Conservation (phyloP, 345 rosid species). For the Gossypium turneri region DNA sequence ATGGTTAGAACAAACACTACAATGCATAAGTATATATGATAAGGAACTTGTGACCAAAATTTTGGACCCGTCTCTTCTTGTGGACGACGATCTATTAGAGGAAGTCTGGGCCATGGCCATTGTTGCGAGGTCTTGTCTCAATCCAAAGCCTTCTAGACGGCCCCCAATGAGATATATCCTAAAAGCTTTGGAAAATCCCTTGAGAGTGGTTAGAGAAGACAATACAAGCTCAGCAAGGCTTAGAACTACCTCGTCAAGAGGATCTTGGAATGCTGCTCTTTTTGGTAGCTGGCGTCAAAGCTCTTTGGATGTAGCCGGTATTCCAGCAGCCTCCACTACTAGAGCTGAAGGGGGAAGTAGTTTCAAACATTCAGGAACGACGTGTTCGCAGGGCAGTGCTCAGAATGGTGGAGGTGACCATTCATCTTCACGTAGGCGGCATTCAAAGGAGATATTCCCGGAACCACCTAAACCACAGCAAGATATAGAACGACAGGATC, state of each 20-base stretch:
- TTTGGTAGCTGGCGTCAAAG: constrained; percentile 98
- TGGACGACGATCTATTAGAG: constrained; percentile 90
- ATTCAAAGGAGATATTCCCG: constrained; percentile 83
- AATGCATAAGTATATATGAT: constrained; percentile 75
- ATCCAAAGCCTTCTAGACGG: constrained; percentile 85
- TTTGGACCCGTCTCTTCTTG: constrained; percentile 77
- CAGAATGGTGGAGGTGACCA: constrained; percentile 53
- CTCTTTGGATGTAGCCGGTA: constrained; percentile 59
- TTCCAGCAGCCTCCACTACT: constrained; percentile 34
- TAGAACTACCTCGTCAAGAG: constrained; percentile 79
- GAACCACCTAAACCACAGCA: constrained; percentile 51
- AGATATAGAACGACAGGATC: constrained; percentile 50
- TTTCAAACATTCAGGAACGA: constrained; percentile 61
- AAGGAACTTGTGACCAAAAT: constrained; percentile 90
- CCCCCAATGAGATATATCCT: constrained; percentile 92
- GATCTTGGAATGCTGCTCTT: constrained; percentile 90
- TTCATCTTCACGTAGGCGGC: constrained; percentile 75
- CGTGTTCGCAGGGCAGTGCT: constrained; percentile 79
- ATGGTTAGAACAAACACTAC: constrained; percentile 67
- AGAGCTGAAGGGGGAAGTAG: constrained; percentile 49
- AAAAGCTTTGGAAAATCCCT: constrained; percentile 88
- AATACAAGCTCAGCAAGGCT: constrained; percentile 64
- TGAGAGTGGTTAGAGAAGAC: constrained; percentile 88
- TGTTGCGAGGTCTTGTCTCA: constrained; percentile 89
- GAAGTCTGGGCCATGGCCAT: constrained; percentile 99